These are phyloP conservation scores for Podila epicladia DNA, from an alignment of 192 early-diverging fungal species.

Conservation along the genomic window DNA sequence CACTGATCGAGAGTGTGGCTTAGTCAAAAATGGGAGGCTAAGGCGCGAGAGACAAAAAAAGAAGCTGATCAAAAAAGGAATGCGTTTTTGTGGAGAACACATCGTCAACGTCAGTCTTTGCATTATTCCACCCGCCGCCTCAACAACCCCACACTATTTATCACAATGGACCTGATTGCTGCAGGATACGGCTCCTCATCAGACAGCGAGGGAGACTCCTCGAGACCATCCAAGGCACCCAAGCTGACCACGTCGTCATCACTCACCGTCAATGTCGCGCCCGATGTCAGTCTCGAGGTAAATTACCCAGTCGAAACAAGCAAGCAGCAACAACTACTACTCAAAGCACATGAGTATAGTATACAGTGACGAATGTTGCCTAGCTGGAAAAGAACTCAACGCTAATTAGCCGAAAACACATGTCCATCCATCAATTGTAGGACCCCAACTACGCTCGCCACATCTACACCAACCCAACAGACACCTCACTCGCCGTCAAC, in stretches of 20 bases:
- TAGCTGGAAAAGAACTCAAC: not conserved
- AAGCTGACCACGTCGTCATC: constrained; percentile 13
- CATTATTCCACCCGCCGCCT: not conserved
- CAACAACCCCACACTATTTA: not conserved
- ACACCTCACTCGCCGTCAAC: constrained; percentile 63
- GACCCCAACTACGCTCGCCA: constrained; percentile 50
- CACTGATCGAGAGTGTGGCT: not conserved
- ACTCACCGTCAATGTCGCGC: constrained; percentile 55
- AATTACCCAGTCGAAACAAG: not conserved
- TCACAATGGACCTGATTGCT: constrained; percentile 48
- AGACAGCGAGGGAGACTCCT: constrained; percentile 26
- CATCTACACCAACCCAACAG: constrained; percentile 65
- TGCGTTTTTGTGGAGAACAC: not conserved
- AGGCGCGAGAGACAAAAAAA: not conserved
- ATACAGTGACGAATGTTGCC: not conserved
- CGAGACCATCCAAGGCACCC: constrained; percentile 28
- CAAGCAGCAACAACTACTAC: not conserved
- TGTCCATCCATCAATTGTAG: constrained; percentile 13
- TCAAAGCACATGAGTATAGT: not conserved
- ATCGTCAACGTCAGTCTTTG: not conserved
- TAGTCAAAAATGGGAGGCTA: not conserved
- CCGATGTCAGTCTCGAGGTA: constrained; percentile 65
- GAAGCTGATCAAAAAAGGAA: not conserved
- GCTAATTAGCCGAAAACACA: not conserved
- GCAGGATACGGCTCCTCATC: constrained; percentile 51